phyloP scores from a whole-genome alignment of 2,329 filamentous ascomycete genomes.

The Fusarium albosuccineum region DNA sequence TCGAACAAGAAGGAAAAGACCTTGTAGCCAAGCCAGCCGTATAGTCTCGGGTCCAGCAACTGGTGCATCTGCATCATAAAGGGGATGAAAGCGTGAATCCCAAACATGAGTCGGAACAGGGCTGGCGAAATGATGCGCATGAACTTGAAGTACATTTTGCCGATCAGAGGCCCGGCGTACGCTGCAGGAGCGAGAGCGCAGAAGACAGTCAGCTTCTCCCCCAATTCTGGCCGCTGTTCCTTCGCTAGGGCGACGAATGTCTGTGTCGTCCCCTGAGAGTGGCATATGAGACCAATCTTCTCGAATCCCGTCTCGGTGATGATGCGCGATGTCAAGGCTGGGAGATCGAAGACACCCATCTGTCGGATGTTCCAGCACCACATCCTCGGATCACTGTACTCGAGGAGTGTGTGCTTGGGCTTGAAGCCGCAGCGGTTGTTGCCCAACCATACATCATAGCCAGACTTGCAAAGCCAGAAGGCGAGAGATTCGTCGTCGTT shows the following conservation, averaged over 20 bases:
- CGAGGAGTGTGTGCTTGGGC: constrained; percentile 79
- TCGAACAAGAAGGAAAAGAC: constrained; percentile 92
- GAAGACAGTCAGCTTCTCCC: constrained; percentile 86
- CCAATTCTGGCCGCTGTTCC: constrained; percentile 87
- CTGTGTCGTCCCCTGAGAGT: constrained; percentile 93
- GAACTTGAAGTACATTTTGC: constrained; percentile 91
- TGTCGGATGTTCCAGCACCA: constrained; percentile 97
- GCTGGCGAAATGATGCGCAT: constrained; percentile 83
- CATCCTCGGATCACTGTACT: constrained; percentile 86
- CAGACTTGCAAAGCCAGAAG: constrained; percentile 91
- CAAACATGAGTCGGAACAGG: constrained; percentile 86
- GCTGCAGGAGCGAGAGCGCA: constrained; percentile 92
- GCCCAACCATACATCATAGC: constrained; percentile 95
- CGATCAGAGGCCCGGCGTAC: constrained; percentile 88
- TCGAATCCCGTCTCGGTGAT: constrained; percentile 84
- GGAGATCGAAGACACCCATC: constrained; percentile 90
- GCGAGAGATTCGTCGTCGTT: constrained; percentile 92
- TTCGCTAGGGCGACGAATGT: constrained; percentile 90
- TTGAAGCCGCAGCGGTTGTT: constrained; percentile 92
- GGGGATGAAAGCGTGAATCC: constrained; percentile 93
- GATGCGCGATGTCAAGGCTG: constrained; percentile 84
- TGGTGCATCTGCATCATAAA: constrained; percentile 90
- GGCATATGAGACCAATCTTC: constrained; percentile 85
- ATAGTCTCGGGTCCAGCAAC: constrained; percentile 74
- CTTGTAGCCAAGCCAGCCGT: constrained; percentile 86